phyloP scores from a whole-genome alignment of 306 rosid genomes.

The Prunus campanulata region DNA sequence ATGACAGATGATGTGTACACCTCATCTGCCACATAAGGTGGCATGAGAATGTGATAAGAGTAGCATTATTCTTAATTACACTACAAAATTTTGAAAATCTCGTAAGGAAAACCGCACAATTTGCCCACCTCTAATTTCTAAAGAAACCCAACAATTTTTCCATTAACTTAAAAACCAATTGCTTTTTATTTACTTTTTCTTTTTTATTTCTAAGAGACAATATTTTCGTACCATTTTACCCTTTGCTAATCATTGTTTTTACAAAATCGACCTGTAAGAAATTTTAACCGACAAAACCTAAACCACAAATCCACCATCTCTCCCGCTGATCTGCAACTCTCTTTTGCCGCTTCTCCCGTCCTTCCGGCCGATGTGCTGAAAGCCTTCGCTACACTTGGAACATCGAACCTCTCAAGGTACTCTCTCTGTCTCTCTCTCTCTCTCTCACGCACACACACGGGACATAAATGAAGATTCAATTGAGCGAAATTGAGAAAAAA shows the following conservation, averaged over 20 bases:
- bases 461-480: background rate
- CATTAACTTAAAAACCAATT: too few species aligned
- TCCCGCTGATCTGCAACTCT: background rate
- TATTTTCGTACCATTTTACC: background rate
- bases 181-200: too few species aligned
- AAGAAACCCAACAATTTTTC: too few species aligned
- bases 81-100: too few species aligned
- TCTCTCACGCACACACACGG: background rate
- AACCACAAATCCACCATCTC: background rate
- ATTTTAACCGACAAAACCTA: constrained; percentile 5
- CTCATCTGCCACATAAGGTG: background rate
- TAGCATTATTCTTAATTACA: too few species aligned
- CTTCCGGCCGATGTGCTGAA: background rate
- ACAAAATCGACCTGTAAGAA: background rate
- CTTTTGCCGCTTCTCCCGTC: background rate
- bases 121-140: too few species aligned
- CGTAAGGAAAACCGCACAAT: too few species aligned
- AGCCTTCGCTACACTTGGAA: background rate
- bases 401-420: background rate
- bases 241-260: background rate
- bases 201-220: background rate
- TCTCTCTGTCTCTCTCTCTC: background rate
- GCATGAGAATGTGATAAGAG: too few species aligned
- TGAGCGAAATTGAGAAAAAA: background rate
- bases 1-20: too few species aligned